Evolutionary conservation across 2,329 filamentous ascomycete genomes (phyloP), one percentile per base, ranked within the genome.

Genomic region (Trichoderma pleuroti): DNA sequence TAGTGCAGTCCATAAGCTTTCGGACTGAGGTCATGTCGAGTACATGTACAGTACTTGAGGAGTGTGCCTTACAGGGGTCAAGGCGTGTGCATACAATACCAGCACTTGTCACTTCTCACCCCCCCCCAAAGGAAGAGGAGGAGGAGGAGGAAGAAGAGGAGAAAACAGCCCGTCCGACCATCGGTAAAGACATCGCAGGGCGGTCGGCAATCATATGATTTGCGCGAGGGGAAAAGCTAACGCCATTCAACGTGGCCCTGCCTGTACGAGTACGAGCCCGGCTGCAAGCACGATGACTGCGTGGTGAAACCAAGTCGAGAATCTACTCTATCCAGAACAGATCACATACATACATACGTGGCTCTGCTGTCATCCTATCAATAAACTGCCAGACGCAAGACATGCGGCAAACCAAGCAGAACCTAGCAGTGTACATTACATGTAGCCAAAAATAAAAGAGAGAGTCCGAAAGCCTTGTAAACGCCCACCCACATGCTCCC

Each of bases 261-360:
- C 56, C n/a, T 34, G 28, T n/a, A 34, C 28, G 46, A 52, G 36
- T 39, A 39, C 36, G 36, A 39, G 36, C 10, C 42, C 5, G 34
- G 54, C 21, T 12, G 26, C 54, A 32, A 59, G 28, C 46, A 52
- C 46, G 46, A 52, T 52, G 46, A 52, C 46, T 52, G 10, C 46
- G 11, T 52, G 46, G 46, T 52, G 46, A 24, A 52, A 52, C 46
- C 21, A 24, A 21, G 30, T 30, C 28, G 57, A 39, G 18, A 49
- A 49, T 12, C n/a, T 21, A 49, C 46, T 52, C 11, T 52, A 52
- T 52, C 46, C 46, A 24, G n/a, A 52, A 10, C 34, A 56, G 32
- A 66, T 68, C 39, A 36, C 21, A 61, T 49, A 61, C 56, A 39
- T 68, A 49, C 32, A 68, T 60, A 68, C 56, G 56, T 68, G 56